A percentile compares a stretch with the other conserved stretches of the same genome.
Evolutionary conservation across 2,329 filamentous ascomycete species (phyloP).

Genomic region (Clarireedia paspali): DNA sequence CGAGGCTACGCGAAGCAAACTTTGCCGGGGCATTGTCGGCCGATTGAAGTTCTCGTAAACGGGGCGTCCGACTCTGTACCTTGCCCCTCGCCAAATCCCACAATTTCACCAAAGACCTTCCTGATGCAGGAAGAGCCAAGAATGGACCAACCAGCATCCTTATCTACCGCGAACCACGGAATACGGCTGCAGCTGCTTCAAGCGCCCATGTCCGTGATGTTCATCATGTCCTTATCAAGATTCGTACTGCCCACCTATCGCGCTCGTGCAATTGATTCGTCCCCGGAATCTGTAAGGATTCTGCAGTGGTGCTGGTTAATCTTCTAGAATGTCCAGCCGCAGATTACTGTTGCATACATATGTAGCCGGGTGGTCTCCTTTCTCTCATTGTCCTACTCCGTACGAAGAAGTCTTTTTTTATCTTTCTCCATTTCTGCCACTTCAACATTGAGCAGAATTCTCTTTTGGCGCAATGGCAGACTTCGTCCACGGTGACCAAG

Average conservation of each 20-base stretch:
- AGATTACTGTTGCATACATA: conserved; percentile 9
- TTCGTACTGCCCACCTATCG: conserved; percentile 1
- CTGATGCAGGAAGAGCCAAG: conserved; percentile 5
- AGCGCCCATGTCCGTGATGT: not conserved
- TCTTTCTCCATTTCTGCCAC: not conserved
- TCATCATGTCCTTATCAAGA: conserved; percentile 3
- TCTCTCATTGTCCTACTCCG: conserved; percentile 1
- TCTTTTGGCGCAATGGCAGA: conserved; percentile 11
- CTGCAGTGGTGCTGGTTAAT: not conserved
- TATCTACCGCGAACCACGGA: conserved; percentile 6
- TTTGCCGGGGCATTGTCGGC: not conserved
- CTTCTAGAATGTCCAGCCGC: conserved; percentile 5
- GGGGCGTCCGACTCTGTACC: not conserved
- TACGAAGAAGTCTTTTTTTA: not conserved
- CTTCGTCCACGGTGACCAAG: conserved; percentile 24
- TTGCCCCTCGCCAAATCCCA: conserved; percentile 2
- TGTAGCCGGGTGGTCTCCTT: conserved; percentile 1
- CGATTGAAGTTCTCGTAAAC: not conserved
- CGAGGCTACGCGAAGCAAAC: not conserved
- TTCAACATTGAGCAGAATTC: not conserved
- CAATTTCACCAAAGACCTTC: conserved; percentile 3
- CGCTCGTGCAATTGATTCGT: not conserved
- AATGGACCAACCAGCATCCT: conserved; percentile 2
- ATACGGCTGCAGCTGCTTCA: not conserved
- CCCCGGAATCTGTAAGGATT: not conserved